Percentiles rank a stretch among this genome's conserved stretches.
Evolutionary conservation across 176 grass and related monocot genomes (phyloP).

Genomic region (Oryza glaberrima): DNA sequence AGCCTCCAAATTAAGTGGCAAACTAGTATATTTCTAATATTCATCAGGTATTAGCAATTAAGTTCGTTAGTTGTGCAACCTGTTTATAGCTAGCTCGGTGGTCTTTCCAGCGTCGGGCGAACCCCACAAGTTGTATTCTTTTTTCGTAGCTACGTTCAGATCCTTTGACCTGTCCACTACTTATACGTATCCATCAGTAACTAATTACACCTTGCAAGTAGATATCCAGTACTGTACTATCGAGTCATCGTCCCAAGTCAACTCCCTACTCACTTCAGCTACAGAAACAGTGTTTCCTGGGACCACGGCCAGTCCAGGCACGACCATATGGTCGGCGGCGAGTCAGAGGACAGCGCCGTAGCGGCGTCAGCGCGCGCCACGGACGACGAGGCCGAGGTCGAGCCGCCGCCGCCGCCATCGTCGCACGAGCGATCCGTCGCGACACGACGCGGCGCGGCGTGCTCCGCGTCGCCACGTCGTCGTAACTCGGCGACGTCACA

Average conservation of each 20-base stretch:
- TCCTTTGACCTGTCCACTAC: neutral
- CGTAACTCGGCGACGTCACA: neutral
- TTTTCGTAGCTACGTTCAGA: neutral
- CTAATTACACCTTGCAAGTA: neutral
- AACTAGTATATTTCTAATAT: neutral
- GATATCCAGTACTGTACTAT: neutral
- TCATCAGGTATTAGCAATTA: neutral
- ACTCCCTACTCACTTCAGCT: neutral
- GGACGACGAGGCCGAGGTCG: conserved; percentile 6
- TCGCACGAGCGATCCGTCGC: conserved; percentile 28
- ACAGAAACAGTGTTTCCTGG: conserved; percentile 36
- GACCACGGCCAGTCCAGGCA: conserved; percentile 40
- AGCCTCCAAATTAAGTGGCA: too few species aligned
- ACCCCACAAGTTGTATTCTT: conserved; percentile 8
- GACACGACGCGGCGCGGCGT: neutral
- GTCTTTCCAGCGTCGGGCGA: neutral
- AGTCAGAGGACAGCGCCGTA: conserved; percentile 2
- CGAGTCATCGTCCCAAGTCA: neutral
- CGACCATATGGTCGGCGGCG: conserved; percentile 26
- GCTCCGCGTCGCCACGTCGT: neutral
- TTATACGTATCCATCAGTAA: neutral
- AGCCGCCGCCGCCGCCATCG: neutral
- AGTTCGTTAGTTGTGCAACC: neutral
- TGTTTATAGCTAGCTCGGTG: neutral
- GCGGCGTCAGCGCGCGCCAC: neutral